Conservation (phyloP, 2,329 filamentous ascomycete species). For the Whalleya microplaca region DNA sequence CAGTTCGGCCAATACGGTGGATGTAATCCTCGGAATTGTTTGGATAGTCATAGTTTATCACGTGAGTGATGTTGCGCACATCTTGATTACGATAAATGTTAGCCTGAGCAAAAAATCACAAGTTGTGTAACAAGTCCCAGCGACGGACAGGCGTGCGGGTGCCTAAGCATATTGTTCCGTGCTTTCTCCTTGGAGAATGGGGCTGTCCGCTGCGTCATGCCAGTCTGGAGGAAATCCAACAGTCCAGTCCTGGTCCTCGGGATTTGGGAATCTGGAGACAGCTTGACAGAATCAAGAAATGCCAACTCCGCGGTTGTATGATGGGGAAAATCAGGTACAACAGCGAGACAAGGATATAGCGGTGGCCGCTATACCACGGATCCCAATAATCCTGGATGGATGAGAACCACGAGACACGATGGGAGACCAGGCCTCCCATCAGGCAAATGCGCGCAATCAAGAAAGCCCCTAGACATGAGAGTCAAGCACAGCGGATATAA, state of each 20-base stretch:
- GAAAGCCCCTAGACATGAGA: conserved; percentile 87
- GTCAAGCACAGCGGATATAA: conserved; percentile 76
- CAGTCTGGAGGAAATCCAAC: conserved; percentile 54
- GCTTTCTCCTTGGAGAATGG: conserved; percentile 58
- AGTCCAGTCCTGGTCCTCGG: conserved; percentile 58
- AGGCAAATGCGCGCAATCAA: conserved; percentile 90
- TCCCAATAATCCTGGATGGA: conserved; percentile 82
- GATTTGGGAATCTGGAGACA: conserved; percentile 61
- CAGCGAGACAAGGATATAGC: conserved; percentile 78
- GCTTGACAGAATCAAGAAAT: conserved; percentile 80
- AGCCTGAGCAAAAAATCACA: conserved; percentile 69
- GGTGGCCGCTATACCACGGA: conserved; percentile 69
- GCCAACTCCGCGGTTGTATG: conserved; percentile 80
- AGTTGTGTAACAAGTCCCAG: conserved; percentile 66
- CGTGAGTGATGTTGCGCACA: conserved; percentile 99
- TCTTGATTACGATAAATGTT: conserved; percentile 80
- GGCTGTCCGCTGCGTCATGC: conserved; percentile 65
- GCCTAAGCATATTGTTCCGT: conserved; percentile 56
- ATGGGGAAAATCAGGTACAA: conserved; percentile 64
- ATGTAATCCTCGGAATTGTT: conserved; percentile 99
- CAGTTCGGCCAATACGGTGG: conserved; percentile 94
- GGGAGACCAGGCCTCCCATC: conserved; percentile 56
- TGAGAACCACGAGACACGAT: conserved; percentile 81
- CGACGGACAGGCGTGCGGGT: conserved; percentile 49
- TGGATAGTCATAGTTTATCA: conserved; percentile 99